Evolutionary conservation across 306 rosid species (phyloP).

Genomic region (Argentina anserina): DNA sequence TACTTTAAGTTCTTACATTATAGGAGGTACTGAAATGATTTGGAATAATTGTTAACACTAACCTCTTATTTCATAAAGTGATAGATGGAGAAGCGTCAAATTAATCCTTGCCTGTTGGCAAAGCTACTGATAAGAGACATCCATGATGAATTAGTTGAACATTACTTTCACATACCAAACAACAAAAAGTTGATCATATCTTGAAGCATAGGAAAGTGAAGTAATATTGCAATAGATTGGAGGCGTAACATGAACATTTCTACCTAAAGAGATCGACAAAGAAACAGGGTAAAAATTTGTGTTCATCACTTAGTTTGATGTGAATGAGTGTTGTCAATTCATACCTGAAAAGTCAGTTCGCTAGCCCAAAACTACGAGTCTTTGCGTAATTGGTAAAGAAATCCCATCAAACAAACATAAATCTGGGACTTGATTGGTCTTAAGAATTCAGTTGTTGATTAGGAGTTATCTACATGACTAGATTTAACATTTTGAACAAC

Average conservation of each 20-base stretch:
- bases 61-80: too few species aligned
- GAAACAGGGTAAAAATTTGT: conserved; percentile 9
- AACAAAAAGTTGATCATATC: neutral
- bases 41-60: too few species aligned
- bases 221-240: neutral
- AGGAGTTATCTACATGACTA: neutral
- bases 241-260: neutral
- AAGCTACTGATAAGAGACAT: conserved; percentile 2
- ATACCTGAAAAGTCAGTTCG: neutral
- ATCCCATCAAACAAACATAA: conserved; percentile 1
- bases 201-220: neutral
- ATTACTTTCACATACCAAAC: neutral
- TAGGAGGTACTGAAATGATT: too few species aligned
- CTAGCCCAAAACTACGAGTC: neutral
- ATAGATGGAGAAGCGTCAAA: neutral
- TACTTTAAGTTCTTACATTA: too few species aligned
- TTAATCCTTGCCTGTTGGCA: conserved; percentile 3
- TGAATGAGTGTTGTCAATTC: neutral
- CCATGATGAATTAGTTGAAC: conserved; percentile 14
- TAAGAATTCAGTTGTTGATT: neutral
- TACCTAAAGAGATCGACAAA: neutral
- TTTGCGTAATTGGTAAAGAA: conserved; percentile 9
- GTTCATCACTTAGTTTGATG: conserved; percentile 8
- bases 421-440: conserved; percentile 2
- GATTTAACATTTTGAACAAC: neutral